phyloP scores from a whole-genome alignment of 2,329 filamentous ascomycete species.

The Botrytis fragariae region DNA sequence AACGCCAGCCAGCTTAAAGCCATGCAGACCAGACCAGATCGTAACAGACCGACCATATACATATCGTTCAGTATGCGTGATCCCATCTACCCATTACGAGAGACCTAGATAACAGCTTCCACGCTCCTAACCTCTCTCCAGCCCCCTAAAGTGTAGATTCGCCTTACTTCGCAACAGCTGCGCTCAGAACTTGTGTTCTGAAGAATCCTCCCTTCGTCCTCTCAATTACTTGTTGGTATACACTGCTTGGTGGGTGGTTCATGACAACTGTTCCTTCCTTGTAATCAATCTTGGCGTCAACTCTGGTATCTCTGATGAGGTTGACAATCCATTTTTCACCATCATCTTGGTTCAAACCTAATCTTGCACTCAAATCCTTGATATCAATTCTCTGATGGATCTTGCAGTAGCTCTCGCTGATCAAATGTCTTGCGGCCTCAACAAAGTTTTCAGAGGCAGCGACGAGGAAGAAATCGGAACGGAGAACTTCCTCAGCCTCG shows the following conservation, averaged over 20 bases:
- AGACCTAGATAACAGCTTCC: constrained; percentile 14
- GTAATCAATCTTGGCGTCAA: constrained; percentile 99
- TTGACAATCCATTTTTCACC: constrained; percentile 99
- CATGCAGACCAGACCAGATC: constrained; percentile 20
- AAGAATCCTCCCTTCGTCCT: constrained; percentile 99
- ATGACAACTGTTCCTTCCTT: constrained; percentile 98
- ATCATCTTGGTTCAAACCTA: constrained; percentile 89
- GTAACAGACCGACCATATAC: constrained; percentile 7
- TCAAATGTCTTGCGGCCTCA: constrained; percentile 89
- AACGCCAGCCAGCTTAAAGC: constrained; percentile 18
- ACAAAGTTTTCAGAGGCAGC: constrained; percentile 84
- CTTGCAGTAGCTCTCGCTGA: constrained; percentile 99
- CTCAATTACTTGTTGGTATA: constrained; percentile 99
- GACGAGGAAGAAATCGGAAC: constrained; percentile 92
- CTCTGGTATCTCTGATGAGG: constrained; percentile 92
- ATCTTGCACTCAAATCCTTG: constrained; percentile 87
- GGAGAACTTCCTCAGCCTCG: constrained; percentile 86
- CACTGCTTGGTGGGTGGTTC: constrained; percentile 98
- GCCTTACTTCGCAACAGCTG: constrained; percentile 40
- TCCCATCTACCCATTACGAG: constrained; percentile 14
- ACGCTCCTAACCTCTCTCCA: background rate
- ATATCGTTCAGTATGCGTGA: constrained; percentile 13
- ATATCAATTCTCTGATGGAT: constrained; percentile 99
- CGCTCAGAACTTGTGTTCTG: constrained; percentile 86
- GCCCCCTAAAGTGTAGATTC: background rate